Conservation (phyloP, 2,329 filamentous ascomycete genomes). For the Malbranchea zuffiana region DNA sequence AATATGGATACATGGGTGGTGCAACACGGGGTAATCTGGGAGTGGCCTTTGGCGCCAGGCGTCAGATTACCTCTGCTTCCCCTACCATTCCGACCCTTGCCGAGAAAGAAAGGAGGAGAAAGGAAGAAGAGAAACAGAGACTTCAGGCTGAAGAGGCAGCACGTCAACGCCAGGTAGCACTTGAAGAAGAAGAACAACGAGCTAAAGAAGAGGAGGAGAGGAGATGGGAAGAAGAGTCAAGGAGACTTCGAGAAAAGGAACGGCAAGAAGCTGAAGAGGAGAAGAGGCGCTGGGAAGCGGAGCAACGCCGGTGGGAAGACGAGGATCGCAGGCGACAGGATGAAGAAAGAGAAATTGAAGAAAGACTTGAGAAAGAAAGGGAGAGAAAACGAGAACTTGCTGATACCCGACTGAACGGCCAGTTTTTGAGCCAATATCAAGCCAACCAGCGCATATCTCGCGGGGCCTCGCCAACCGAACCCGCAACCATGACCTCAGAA, state of each 20-base stretch:
- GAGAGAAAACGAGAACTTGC: slow-evolving; percentile 49
- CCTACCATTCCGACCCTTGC: slow-evolving; percentile 70
- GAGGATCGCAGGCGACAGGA: slow-evolving; percentile 60
- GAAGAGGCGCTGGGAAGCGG: slow-evolving; percentile 40
- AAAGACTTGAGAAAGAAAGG: slow-evolving; percentile 55
- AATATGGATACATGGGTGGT: slow-evolving; percentile 97
- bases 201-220: slow-evolving; percentile 38
- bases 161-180: slow-evolving; percentile 34
- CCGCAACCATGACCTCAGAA: slow-evolving; percentile 41
- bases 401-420: slow-evolving; percentile 63
- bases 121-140: slow-evolving; percentile 46
- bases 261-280: slow-evolving; percentile 37
- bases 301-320: slow-evolving; percentile 58
- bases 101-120: slow-evolving; percentile 65
- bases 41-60: slow-evolving; percentile 78
- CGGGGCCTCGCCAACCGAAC: slow-evolving; percentile 29
- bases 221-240: slow-evolving; percentile 38
- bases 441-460: slow-evolving; percentile 48
- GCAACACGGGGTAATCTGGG: slow-evolving; percentile 93
- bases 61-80: slow-evolving; percentile 78
- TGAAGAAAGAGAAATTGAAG: slow-evolving; percentile 65
- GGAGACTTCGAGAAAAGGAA: slow-evolving; percentile 42
- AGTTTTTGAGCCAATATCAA: slow-evolving; percentile 79
- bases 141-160: slow-evolving; percentile 45
- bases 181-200: slow-evolving; percentile 42